Conservation (phyloP, 2,329 filamentous ascomycete species). For the Monilinia polystroma region DNA sequence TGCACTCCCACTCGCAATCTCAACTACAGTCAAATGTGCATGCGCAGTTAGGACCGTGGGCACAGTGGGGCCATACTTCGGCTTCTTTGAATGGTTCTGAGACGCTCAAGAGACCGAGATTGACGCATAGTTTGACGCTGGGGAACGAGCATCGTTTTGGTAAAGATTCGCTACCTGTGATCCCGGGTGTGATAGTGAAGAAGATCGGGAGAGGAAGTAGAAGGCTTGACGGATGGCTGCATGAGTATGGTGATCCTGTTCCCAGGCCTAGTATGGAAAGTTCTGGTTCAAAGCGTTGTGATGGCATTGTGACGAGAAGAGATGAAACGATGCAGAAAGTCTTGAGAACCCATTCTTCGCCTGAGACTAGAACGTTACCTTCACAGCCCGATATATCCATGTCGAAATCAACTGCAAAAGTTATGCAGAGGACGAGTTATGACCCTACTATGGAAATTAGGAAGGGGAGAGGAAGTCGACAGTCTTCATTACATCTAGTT, state of each 20-base stretch:
- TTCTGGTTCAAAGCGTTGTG: background rate
- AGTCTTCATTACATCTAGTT: conserved; percentile 10
- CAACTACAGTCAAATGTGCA: background rate
- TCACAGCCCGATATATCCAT: conserved; percentile 18
- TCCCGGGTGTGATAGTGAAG: background rate
- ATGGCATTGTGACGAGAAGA: background rate
- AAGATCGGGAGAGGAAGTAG: conserved; percentile 7
- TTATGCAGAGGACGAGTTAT: conserved; percentile 31
- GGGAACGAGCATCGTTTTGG: background rate
- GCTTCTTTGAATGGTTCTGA: conserved; percentile 8
- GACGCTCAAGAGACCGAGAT: background rate
- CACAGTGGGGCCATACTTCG: conserved; percentile 9
- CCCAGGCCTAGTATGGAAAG: conserved; percentile 8
- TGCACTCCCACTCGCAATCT: background rate
- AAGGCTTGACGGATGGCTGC: conserved; percentile 18
- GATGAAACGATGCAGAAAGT: background rate
- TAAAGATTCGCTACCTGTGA: background rate
- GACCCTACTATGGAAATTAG: conserved; percentile 24
- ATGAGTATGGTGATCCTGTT: conserved; percentile 18
- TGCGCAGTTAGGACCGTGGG: conserved; percentile 10
- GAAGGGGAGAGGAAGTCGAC: background rate
- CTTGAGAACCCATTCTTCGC: conserved; percentile 9
- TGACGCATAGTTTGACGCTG: background rate
- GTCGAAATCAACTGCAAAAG: conserved; percentile 29
- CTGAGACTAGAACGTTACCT: conserved; percentile 11